Conservation (phyloP, 2,329 filamentous ascomycete genomes). For the Dothidotthia symphoricarpi region DNA sequence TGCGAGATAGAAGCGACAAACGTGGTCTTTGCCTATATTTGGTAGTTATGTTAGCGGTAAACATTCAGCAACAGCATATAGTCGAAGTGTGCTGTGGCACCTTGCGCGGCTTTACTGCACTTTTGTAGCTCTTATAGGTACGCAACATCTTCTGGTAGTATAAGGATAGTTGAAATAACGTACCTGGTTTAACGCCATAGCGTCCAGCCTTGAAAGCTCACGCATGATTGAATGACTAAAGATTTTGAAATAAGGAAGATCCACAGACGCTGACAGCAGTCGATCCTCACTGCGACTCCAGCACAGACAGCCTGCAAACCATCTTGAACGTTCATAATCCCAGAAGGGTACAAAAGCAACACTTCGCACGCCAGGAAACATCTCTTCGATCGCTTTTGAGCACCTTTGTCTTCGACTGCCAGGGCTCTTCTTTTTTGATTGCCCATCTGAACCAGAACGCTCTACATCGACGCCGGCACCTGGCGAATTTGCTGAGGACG, state of each 20-base stretch:
- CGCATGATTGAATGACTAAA: constrained; percentile 55
- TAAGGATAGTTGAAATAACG: not conserved
- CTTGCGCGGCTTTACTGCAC: no score
- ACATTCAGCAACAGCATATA: no score
- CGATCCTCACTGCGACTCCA: constrained; percentile 35
- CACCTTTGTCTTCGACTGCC: constrained; percentile 28
- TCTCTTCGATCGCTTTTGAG: constrained; percentile 50
- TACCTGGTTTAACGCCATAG: constrained; percentile 42
- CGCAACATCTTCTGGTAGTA: not conserved
- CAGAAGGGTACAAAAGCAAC: constrained; percentile 43
- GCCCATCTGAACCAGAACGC: not conserved
- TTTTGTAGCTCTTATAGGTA: no score
- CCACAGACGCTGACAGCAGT: constrained; percentile 28
- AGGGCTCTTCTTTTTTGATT: constrained; percentile 4
- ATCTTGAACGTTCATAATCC: constrained; percentile 40
- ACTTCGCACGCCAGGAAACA: constrained; percentile 45
- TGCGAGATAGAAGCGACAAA: constrained; percentile 55
- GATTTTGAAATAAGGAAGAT: constrained; percentile 37
- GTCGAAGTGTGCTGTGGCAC: constrained; percentile 50
- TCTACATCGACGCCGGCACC: no score
- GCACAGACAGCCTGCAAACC: constrained; percentile 39
- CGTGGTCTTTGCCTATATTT: constrained; percentile 47
- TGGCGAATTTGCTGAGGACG: constrained; percentile 3
- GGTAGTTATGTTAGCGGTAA: not conserved
- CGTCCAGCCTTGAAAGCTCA: constrained; percentile 55